Conservation (phyloP, 2,329 filamentous ascomycete genomes). For the Coniosporium tulheliwenetii region DNA sequence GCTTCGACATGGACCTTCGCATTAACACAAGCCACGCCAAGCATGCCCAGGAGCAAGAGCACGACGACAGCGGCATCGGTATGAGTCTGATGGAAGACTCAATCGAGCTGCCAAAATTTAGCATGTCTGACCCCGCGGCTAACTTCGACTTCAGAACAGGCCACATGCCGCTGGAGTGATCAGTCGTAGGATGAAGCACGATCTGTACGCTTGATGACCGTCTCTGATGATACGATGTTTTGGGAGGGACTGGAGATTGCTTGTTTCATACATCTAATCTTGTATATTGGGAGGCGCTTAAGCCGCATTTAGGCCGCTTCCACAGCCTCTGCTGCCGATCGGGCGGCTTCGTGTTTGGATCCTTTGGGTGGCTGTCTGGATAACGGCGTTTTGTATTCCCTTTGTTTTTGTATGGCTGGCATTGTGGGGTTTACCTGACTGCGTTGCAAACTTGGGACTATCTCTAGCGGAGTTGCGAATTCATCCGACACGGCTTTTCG, state of each 20-base stretch:
- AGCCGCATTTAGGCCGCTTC: no score
- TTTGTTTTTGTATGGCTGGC: no score
- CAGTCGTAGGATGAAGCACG: neutral
- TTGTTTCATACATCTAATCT: neutral
- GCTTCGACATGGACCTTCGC: conserved; percentile 2
- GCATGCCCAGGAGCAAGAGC: conserved; percentile 11
- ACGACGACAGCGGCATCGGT: conserved; percentile 22
- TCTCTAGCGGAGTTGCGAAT: no score
- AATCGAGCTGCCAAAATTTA: conserved; percentile 3
- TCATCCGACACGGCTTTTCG: no score
- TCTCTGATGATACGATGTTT: neutral
- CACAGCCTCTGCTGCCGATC: no score
- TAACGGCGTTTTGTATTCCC: no score
- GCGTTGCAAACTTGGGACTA: no score
- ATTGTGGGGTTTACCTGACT: no score
- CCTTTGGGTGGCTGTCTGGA: no score
- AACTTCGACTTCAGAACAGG: neutral
- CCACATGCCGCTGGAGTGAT: neutral
- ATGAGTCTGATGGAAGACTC: conserved; percentile 20
- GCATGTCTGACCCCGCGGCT: neutral
- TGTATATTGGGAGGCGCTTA: neutral
- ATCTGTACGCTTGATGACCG: neutral
- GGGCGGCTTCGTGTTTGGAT: no score
- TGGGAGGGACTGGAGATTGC: neutral
- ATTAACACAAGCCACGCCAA: neutral